Percentiles rank a stretch among this genome's conserved stretches.
Conservation (phyloP, 805 yeast genomes). For the Saccharomycopsis sp. region DNA sequence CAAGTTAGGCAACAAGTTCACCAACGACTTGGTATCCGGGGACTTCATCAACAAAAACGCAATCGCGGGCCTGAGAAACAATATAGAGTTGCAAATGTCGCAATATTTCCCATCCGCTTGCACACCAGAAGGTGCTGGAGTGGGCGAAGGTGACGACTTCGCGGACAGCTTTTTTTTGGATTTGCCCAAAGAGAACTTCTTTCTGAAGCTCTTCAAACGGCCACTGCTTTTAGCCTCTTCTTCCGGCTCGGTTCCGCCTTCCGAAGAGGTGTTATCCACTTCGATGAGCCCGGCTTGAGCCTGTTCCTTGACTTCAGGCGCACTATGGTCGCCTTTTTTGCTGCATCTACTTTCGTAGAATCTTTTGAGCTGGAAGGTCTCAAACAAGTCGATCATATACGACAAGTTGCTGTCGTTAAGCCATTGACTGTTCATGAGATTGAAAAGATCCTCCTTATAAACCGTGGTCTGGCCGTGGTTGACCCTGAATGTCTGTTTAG, state of each 20-base stretch:
- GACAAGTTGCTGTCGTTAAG: slow-evolving; percentile 64
- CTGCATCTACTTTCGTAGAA: background rate
- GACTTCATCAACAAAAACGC: slow-evolving; percentile 52
- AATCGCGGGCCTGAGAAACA: slow-evolving; percentile 53
- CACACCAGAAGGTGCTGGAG: background rate
- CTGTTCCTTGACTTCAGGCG: background rate
- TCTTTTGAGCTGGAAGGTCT: slow-evolving; percentile 28
- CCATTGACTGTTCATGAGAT: slow-evolving; percentile 63
- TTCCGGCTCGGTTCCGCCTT: background rate
- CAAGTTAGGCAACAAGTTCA: slow-evolving; percentile 40
- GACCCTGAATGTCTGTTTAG: slow-evolving; percentile 29
- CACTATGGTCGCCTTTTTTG: background rate
- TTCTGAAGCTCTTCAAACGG: background rate
- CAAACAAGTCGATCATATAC: slow-evolving; percentile 53
- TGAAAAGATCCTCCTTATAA: slow-evolving; percentile 50
- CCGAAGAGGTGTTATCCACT: background rate
- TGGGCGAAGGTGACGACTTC: background rate
- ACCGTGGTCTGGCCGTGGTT: slow-evolving; percentile 53
- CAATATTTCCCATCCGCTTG: background rate
- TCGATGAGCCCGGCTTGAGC: background rate
- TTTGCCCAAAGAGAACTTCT: background rate
- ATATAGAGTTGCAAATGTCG: slow-evolving; percentile 26
- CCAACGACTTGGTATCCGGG: slow-evolving; percentile 36
- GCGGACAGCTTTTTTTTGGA: background rate
- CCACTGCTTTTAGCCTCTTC: background rate